Conservation (phyloP, 2,329 filamentous ascomycete genomes). For the Zymoseptoria brevis region DNA sequence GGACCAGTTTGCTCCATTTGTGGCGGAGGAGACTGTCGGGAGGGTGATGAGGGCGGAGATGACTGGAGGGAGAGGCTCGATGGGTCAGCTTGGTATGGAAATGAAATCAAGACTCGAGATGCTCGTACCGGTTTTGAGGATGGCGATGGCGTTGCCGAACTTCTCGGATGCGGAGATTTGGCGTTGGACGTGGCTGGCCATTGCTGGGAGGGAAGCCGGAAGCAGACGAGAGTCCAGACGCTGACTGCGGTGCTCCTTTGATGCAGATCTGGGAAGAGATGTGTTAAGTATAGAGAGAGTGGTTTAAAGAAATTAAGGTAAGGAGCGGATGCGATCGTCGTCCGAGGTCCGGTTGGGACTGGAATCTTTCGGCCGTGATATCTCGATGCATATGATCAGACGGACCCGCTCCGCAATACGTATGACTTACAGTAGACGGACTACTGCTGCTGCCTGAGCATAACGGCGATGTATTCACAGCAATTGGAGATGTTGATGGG, state of each 20-base stretch:
- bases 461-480: too few relatives aligned
- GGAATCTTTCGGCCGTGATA: too few relatives aligned
- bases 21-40: background rate
- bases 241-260: too few relatives aligned
- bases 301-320: background rate
- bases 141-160: background rate
- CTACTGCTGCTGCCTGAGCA: too few relatives aligned
- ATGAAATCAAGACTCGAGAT: background rate
- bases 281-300: background rate
- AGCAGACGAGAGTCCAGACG: background rate
- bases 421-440: too few relatives aligned
- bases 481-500: too few relatives aligned
- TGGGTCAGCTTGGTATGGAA: too few relatives aligned
- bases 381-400: too few relatives aligned
- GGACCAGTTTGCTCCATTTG: background rate
- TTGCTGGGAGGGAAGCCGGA: background rate
- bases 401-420: too few relatives aligned
- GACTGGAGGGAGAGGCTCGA: too few relatives aligned
- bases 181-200: background rate
- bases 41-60: background rate
- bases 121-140: background rate
- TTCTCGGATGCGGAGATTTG: background rate
- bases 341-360: background rate
- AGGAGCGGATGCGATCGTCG: background rate
- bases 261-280: background rate